Conservation (phyloP, 345 rosid species). For the Syzygium grande region DNA sequence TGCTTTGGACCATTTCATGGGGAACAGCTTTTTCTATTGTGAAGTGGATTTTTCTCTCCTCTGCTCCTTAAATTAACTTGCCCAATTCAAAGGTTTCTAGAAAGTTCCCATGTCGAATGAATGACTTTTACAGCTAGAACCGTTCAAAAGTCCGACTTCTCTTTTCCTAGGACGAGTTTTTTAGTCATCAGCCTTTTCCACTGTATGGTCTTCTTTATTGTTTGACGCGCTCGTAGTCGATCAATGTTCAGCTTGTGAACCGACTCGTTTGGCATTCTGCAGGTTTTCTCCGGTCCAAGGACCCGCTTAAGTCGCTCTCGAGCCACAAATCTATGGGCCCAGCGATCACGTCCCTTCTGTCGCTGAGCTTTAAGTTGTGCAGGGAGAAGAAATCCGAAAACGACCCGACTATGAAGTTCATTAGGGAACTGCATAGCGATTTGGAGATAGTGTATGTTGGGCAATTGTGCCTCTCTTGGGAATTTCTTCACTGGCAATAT, state of each 20-base stretch:
- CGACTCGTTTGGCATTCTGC: not conserved
- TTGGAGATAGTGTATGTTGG: slow-evolving; percentile 88
- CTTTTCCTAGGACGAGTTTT: not conserved
- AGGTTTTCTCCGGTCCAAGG: slow-evolving; percentile 77
- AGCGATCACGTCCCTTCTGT: slow-evolving; percentile 30
- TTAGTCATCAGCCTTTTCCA: not conserved
- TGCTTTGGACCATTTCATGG: not conserved
- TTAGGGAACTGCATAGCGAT: slow-evolving; percentile 55
- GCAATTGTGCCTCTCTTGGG: slow-evolving; percentile 97
- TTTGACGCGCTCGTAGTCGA: not conserved
- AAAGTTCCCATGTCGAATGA: not conserved
- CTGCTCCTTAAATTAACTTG: not conserved
- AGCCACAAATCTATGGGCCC: slow-evolving; percentile 24
- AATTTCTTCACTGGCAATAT: slow-evolving; percentile 93
- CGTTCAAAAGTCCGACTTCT: not conserved
- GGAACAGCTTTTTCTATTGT: not conserved
- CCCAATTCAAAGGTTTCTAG: not conserved
- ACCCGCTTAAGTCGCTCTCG: slow-evolving; percentile 37
- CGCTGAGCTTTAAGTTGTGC: slow-evolving; percentile 34
- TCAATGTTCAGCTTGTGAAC: not conserved
- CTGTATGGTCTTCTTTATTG: not conserved
- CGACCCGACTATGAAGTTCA: slow-evolving; percentile 52
- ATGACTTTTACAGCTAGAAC: not conserved
- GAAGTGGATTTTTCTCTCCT: not conserved
- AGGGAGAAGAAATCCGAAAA: slow-evolving; percentile 30